Percentiles rank a stretch among this genome's conserved stretches.
phyloP scores from a whole-genome alignment of 306 rosid species.

The Corylus heterophylla region DNA sequence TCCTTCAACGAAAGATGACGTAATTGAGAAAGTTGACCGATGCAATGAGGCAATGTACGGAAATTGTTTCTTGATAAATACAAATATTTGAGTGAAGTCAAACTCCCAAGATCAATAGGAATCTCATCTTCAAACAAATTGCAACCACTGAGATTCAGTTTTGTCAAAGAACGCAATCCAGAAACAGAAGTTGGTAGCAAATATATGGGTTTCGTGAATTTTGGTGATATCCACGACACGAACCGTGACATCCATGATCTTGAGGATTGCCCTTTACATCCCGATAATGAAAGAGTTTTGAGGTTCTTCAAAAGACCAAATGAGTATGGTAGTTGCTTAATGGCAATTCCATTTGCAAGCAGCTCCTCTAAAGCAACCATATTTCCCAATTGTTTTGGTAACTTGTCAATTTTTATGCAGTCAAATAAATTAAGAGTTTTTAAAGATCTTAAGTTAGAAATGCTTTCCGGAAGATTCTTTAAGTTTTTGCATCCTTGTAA shows the following conservation, averaged over 20 bases:
- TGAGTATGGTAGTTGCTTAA: background rate
- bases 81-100: background rate
- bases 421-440: background rate
- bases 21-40: background rate
- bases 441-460: background rate
- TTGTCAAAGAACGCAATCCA: background rate
- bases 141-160: background rate
- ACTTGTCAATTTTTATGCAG: background rate
- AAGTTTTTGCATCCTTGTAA: background rate
- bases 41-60: background rate
- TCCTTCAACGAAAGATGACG: background rate
- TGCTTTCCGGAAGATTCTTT: background rate
- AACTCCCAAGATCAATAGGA: background rate
- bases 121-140: background rate
- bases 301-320: background rate
- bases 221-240: background rate
- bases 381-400: background rate
- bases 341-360: background rate
- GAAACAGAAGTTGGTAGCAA: background rate
- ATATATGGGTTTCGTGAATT: background rate
- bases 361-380: background rate
- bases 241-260: background rate
- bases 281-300: background rate
- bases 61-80: background rate
- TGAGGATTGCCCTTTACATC: background rate